Base-by-base conservation (phyloP, 768 basidiomycete species). In the Stropharia rugosoannulata region DNA sequence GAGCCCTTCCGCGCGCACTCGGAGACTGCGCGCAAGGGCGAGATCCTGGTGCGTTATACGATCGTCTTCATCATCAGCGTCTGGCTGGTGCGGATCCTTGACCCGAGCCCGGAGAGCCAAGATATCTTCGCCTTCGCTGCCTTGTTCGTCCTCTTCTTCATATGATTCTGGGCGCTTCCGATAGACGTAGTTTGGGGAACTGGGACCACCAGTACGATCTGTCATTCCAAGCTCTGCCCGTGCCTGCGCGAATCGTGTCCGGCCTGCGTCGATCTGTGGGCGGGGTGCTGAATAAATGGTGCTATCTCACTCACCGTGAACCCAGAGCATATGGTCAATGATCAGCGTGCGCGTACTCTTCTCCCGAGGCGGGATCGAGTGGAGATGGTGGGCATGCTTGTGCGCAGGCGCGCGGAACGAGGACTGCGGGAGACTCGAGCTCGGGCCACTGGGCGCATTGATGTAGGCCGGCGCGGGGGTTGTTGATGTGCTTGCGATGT, bases 311-410 rank as follows among this genome's bases (percentile, higher is more conserved):
- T 45, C 18, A 79, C 80, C 80, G 69, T 93, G 92, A 6, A 87
- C 87, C 89, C 89, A 93, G 47, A 93, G 75, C 79, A 92, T 84
- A 70, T 93, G 89, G 70, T 94, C 92, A 54, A 94, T 84, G 62
- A 93, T 94, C 54, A 93, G 77, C 9, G 90, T 93, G 32, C 90
- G 77, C 7, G 91, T 93, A n/a, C 88, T 89, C 75, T 93, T 94
- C 70, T 94, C 91, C 38, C 89, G 75, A 2, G 90, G 92, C 2
- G 91, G 91, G 32, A 94, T 93, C 2, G 89, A 85, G 66, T 94
- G 91, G 1, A 93, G 72, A 66, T 93, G 90, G 67, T 93, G 92
- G 0, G 91, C 91, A 76, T 93, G 90, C 61, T 87, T 90, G 70
- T 93, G 92, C 1, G 92, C 91, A 7, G 89, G 88, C 1, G 88